Percentiles rank a stretch among this genome's conserved stretches.
phyloP scores from a whole-genome alignment of 116 monocot genomes.

The Iris pallida region DNA sequence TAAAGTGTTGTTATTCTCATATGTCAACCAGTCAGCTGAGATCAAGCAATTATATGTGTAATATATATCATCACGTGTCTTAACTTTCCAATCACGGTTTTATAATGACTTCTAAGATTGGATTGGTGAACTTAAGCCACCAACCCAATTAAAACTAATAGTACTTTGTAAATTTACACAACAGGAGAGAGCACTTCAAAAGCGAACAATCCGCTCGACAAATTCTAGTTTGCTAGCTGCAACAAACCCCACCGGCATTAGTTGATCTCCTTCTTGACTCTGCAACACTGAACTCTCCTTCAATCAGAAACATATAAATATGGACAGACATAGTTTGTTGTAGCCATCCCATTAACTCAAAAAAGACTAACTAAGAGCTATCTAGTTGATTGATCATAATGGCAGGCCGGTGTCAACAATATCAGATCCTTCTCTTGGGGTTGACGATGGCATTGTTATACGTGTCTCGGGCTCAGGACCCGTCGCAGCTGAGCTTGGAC shows the following conservation, averaged over 20 bases:
- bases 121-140: neutral
- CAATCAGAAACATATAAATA: neutral
- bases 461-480: slow-evolving; percentile 31
- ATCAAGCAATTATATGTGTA: no score
- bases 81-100: no score
- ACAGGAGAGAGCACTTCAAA: neutral
- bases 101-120: neutral
- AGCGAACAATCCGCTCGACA: neutral
- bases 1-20: no score
- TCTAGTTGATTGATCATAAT: neutral
- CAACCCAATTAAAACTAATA: neutral
- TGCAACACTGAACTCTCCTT: neutral
- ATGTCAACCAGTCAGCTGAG: no score
- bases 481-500: slow-evolving; percentile 39
- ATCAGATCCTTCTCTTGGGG: neutral
- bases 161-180: neutral
- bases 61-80: no score
- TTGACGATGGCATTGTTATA: neutral
- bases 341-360: neutral
- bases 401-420: neutral
- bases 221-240: neutral
- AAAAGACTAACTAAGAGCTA: neutral
- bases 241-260: slow-evolving; percentile 11
- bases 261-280: slow-evolving; percentile 31
- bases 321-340: neutral